These are phyloP conservation scores for Linum tenue DNA, from an alignment of 345 rosid genomes.

Conservation along the genomic window DNA sequence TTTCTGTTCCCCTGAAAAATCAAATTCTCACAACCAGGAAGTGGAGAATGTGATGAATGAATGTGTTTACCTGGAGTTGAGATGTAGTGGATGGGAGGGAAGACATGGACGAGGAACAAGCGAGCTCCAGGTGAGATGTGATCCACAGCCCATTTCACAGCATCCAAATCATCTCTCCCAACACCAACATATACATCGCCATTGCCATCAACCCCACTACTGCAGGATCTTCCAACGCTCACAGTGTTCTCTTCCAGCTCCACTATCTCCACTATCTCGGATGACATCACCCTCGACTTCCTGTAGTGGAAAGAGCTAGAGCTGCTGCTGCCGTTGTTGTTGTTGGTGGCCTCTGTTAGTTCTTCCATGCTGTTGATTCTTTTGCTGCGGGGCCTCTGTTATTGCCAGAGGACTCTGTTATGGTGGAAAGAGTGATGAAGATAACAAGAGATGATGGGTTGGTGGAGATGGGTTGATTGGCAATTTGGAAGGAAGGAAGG, in stretches of 20 bases:
- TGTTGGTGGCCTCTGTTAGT: constrained; percentile 1
- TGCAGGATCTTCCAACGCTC: constrained; percentile 16
- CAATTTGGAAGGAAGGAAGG: constrained; percentile 9
- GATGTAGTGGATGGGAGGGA: constrained; percentile 42
- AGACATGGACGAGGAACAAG: constrained; percentile 51
- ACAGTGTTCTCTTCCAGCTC: constrained; percentile 31
- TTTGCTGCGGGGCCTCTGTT: not conserved
- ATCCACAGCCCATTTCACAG: constrained; percentile 49
- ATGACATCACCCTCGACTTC: constrained; percentile 27
- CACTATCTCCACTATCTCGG: constrained; percentile 55
- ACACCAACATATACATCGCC: constrained; percentile 58
- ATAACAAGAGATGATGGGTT: constrained; percentile 16
- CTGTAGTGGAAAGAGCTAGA: constrained; percentile 14
- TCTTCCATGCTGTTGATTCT: constrained; percentile 17
- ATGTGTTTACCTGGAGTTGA: constrained; percentile 43
- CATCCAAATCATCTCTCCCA: constrained; percentile 49
- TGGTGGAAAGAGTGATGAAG: not conserved
- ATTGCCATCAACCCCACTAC: constrained; percentile 20
- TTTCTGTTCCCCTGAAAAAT: not conserved
- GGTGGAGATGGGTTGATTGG: constrained; percentile 10
- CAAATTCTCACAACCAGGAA: not conserved
- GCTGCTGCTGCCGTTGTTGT: not conserved
- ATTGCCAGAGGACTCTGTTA: not conserved
- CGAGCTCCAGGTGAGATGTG: constrained; percentile 36
- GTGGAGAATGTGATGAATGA: not conserved